Percentiles rank a stretch among this genome's conserved stretches.
Evolutionary conservation across 2,329 filamentous ascomycete genomes (phyloP).

Genomic region (Alternaria solani): DNA sequence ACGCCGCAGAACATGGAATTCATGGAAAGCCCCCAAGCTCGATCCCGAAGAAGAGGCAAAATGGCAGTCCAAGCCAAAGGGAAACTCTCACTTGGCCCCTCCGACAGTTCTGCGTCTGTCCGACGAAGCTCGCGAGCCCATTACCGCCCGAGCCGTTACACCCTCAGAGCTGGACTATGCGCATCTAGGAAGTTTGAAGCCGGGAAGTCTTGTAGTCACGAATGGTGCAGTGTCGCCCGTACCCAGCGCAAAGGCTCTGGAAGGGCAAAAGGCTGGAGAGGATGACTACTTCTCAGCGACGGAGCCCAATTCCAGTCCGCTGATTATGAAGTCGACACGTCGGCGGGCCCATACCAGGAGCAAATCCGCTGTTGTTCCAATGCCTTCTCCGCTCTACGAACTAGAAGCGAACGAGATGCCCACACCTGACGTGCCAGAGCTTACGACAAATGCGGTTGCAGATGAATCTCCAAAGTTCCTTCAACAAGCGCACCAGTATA

Average conservation of each 20-base stretch:
- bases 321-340: conserved; percentile 31
- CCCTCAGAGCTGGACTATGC: conserved; percentile 54
- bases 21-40: conserved; percentile 38
- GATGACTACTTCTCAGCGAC: conserved; percentile 43
- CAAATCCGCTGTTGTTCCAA: conserved; percentile 37
- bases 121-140: conserved; percentile 32
- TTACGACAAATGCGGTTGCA: background rate
- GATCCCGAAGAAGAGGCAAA: conserved; percentile 39
- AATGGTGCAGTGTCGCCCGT: conserved; percentile 59
- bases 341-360: conserved; percentile 36
- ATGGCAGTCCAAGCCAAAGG: conserved; percentile 35
- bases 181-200: conserved; percentile 52
- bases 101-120: conserved; percentile 31
- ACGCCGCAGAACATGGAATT: conserved; percentile 46
- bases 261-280: conserved; percentile 19
- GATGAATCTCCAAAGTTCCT: conserved; percentile 23
- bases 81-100: conserved; percentile 30
- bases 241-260: conserved; percentile 41
- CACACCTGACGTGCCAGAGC: background rate
- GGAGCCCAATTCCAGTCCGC: conserved; percentile 27
- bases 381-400: conserved; percentile 22
- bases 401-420: background rate
- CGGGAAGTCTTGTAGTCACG: conserved; percentile 57
- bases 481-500: conserved; percentile 30
- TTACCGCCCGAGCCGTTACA: conserved; percentile 45